Conservation (phyloP, 2,329 filamentous ascomycete genomes). For the Teratosphaeria nubilosa region DNA sequence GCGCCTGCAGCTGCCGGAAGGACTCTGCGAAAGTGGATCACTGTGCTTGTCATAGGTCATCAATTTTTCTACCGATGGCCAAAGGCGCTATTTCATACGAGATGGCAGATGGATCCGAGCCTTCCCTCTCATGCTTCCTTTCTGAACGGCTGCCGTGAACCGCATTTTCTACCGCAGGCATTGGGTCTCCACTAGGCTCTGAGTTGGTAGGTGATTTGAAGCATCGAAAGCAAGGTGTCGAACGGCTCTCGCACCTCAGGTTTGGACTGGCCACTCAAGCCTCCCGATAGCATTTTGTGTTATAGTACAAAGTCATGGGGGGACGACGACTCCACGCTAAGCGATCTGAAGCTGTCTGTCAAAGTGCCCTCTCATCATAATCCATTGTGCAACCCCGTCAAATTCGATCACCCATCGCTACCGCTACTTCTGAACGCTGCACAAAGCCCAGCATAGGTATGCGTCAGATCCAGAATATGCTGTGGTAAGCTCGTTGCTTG, state of each 20-base stretch:
- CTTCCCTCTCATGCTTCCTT: no score
- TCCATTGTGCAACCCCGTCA: background rate
- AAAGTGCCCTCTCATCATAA: background rate
- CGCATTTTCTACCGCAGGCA: no score
- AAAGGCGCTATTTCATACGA: no score
- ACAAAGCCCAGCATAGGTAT: conserved; percentile 91
- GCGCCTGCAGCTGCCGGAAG: no score
- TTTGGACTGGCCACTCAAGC: background rate
- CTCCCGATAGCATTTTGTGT: background rate
- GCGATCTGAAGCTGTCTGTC: background rate
- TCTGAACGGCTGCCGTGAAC: no score
- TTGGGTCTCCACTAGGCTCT: no score
- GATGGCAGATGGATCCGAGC: no score
- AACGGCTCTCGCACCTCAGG: background rate
- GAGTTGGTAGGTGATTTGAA: no score
- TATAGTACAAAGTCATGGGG: background rate
- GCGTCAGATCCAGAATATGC: conserved; percentile 83
- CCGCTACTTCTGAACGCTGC: conserved; percentile 92
- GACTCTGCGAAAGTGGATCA: no score
- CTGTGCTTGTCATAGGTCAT: no score
- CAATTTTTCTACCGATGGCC: no score
- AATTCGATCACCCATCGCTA: conserved; percentile 51
- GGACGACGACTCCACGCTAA: background rate
- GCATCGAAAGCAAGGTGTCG: no score
- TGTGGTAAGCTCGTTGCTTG: conserved; percentile 92